Base-by-base conservation (phyloP, 179 eudicot genomes). In the Monotropa hypopitys region DNA sequence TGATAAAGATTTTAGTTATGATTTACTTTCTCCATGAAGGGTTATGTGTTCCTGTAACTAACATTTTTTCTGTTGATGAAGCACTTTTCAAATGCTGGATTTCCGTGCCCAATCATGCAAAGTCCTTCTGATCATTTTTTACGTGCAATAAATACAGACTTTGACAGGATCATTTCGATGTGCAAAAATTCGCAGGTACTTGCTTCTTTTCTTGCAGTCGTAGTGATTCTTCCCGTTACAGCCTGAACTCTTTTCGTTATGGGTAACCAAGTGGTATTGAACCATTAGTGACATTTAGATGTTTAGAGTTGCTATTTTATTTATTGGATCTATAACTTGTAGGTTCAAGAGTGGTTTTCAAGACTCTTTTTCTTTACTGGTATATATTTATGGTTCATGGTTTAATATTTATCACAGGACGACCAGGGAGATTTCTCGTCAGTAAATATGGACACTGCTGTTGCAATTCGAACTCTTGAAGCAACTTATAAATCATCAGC, bases 101-200 rank as follows among this genome's bases (percentile, higher is more conserved):
- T 95, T 80, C 99, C 99, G 53, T 95, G 99, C 80, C 99, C 98
- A 51, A 95, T 95, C 57, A 95, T 95, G 99, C 99, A 95, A 91
- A 95, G 99, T 81, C 99, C 99, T 75, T 89, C 99, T 1, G 98
- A 95, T 87, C 99, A 95, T 89, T 95, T 95, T 77, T 83, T 95
- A 77, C 93, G 99, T 78, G 99, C 98, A 45, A 95, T 95, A 83
- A 95, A 95, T 83, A 88, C 98, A 45, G 98, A 95, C 87, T 95
- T 95, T n/a, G 99, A 95, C 82, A 85, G 97, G 85, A 95, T 95
- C 59, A 95, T 95, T 69, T 90, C 97, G 42, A 93, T 93, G 98
- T 93, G 99, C 89, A 95, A 95, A 84, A 95, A 91, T 82, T 87
- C 94, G 84, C 97, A 93, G 99, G 99, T 93, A 88, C 69, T 30